Evolutionary conservation across 345 rosid species (phyloP).

Genomic region (Pistacia atlantica): DNA sequence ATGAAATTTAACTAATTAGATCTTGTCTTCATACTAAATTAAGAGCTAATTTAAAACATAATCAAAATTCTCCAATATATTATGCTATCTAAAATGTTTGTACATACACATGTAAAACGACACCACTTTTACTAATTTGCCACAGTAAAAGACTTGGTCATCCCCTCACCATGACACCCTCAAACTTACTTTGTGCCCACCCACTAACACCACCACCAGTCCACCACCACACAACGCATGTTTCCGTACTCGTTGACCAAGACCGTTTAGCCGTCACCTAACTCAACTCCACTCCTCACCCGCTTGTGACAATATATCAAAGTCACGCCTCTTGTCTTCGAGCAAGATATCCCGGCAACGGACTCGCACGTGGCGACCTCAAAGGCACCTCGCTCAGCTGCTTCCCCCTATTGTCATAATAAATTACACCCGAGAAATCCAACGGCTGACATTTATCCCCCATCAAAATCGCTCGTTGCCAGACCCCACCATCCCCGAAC

Average conservation of each 20-base stretch:
- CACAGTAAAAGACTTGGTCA: neutral
- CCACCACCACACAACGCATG: neutral
- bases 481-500: conserved; percentile 78
- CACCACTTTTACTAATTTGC: neutral
- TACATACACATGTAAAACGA: neutral
- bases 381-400: conserved; percentile 60
- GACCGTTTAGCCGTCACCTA: conserved; percentile 3
- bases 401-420: conserved; percentile 71
- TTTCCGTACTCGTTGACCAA: neutral
- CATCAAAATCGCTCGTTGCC: conserved; percentile 91
- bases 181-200: neutral
- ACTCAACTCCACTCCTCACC: neutral
- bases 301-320: neutral
- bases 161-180: neutral
- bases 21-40: no score
- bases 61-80: neutral
- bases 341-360: conserved; percentile 47
- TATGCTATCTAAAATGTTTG: neutral
- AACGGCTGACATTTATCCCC: conserved; percentile 95
- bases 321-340: neutral
- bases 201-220: neutral
- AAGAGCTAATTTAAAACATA: neutral
- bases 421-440: conserved; percentile 86
- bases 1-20: no score
- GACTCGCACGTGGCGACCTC: conserved; percentile 83